phyloP scores from a whole-genome alignment of 768 basidiomycete species.

The Phlebiopsis flavidoalba region DNA sequence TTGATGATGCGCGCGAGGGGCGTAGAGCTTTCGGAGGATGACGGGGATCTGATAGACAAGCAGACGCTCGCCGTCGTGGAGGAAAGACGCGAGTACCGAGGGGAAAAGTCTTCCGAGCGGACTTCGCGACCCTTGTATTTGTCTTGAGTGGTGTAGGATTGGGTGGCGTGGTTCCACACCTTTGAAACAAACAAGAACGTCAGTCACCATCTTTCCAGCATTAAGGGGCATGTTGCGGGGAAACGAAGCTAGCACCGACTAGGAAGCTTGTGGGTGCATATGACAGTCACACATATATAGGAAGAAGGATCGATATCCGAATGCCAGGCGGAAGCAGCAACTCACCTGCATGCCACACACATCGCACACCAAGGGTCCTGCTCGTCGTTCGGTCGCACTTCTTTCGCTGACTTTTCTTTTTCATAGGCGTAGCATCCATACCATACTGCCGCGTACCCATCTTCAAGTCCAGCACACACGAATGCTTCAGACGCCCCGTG shows the following conservation, averaged over 20 bases:
- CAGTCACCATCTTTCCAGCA: conserved; percentile 1
- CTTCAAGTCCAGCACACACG: conserved; percentile 97
- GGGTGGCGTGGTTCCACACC: conserved; percentile 89
- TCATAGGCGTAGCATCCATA: conserved; percentile 84
- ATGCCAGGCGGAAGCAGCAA: conserved; percentile 11
- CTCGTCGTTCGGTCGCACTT: conserved; percentile 98
- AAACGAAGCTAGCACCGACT: background rate
- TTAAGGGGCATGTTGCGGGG: background rate
- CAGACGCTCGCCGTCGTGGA: conserved; percentile 77
- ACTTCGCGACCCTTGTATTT: conserved; percentile 95
- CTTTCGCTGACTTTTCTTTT: conserved; percentile 98
- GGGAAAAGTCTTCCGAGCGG: conserved; percentile 80
- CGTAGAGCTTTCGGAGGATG: conserved; percentile 87
- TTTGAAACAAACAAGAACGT: conserved; percentile 30
- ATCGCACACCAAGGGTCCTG: conserved; percentile 80
- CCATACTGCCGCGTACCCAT: conserved; percentile 99
- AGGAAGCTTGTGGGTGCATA: conserved; percentile 1
- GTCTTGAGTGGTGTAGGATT: conserved; percentile 88
- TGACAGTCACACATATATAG: conserved; percentile 2
- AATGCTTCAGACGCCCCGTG: conserved; percentile 84
- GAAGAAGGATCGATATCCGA: background rate
- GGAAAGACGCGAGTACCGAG: conserved; percentile 74
- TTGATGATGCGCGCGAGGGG: conserved; percentile 89
- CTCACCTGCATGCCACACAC: conserved; percentile 99
- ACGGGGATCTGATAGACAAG: conserved; percentile 90